Evolutionary conservation across 176 grass and related monocot genomes (phyloP).

Genomic region (Musa beccarii): DNA sequence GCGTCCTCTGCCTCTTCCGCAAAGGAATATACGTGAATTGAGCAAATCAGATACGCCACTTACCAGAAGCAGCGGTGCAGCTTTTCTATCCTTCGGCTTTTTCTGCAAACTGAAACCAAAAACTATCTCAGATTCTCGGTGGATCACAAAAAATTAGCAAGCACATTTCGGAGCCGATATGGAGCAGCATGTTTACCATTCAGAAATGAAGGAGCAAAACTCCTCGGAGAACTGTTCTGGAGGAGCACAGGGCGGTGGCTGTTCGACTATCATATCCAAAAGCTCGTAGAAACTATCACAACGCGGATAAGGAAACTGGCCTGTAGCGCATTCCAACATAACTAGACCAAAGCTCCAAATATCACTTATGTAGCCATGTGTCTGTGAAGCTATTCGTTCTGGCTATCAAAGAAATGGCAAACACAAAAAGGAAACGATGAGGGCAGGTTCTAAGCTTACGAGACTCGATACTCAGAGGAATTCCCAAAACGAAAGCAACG

Average conservation of each 20-base stretch:
- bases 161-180: not conserved
- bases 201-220: conserved; percentile 84
- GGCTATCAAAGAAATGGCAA: conserved; percentile 49
- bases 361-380: conserved; percentile 73
- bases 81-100: conserved; percentile 46
- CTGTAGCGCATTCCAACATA: conserved; percentile 80
- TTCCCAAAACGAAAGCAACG: no score
- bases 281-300: conserved; percentile 74
- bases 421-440: not conserved
- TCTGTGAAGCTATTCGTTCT: conserved; percentile 75
- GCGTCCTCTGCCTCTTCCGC: no score
- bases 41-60: not conserved
- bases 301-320: conserved; percentile 76
- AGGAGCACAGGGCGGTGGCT: conserved; percentile 61
- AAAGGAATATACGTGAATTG: no score
- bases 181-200: conserved; percentile 36
- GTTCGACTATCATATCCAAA: conserved; percentile 68
- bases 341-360: conserved; percentile 94
- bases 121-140: not conserved
- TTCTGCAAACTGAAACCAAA: conserved; percentile 27
- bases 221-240: conserved; percentile 58
- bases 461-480: no score
- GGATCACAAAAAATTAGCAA: not conserved
- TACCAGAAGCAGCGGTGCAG: conserved; percentile 66
- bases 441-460: not conserved